Evolutionary conservation across 78 protist species (phyloP).

Genomic region (Guillardia theta): DNA sequence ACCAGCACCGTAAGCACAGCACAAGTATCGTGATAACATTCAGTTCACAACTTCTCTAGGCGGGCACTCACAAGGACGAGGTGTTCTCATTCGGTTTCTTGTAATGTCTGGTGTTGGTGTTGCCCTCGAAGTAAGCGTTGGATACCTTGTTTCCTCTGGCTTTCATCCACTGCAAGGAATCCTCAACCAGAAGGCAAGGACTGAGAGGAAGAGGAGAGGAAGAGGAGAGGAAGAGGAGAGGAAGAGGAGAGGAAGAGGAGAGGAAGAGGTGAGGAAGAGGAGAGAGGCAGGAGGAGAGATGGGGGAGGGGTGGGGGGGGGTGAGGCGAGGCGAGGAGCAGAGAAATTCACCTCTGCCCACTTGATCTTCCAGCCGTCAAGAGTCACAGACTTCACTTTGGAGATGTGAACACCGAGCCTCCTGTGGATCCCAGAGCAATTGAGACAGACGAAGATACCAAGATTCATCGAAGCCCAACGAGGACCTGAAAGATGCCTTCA

Average conservation of each 20-base stretch:
- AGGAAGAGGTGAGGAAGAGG: neutral
- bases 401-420: constrained; percentile 62
- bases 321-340: neutral
- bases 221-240: neutral
- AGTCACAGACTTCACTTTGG: constrained; percentile 55
- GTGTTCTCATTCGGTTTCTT: neutral
- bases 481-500: constrained; percentile 7
- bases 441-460: constrained; percentile 65
- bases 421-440: constrained; percentile 67
- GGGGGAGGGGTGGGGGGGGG: neutral
- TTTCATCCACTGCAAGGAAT: constrained; percentile 1
- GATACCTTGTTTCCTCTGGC: neutral
- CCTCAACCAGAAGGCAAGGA: too few species aligned
- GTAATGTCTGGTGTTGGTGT: neutral
- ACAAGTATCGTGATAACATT: neutral
- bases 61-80: neutral
- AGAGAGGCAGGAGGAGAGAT: neutral
- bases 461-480: constrained; percentile 63
- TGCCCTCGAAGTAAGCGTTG: neutral
- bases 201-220: too few species aligned
- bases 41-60: neutral
- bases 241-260: neutral
- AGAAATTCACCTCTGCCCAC: neutral
- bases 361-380: constrained; percentile 57
- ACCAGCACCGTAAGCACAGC: neutral